Conservation (phyloP, 1,284 basidiomycete species). For the Baeospora myosura region DNA sequence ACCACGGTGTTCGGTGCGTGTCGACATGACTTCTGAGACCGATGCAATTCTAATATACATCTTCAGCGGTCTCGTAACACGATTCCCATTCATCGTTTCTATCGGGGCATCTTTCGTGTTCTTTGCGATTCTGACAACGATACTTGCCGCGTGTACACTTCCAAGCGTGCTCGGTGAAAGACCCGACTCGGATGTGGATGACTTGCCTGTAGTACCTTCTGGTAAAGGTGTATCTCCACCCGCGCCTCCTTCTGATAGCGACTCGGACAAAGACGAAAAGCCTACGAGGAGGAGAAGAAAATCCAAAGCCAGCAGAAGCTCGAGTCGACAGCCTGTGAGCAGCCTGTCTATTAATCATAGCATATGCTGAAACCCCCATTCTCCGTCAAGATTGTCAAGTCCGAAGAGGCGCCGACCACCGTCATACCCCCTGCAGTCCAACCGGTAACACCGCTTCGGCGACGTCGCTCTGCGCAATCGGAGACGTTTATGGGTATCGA, state of each 20-base stretch:
- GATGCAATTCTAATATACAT: too few species aligned
- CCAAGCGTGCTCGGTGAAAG: conserved; percentile 31
- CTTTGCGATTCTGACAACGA: conserved; percentile 40
- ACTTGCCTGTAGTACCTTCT: too few species aligned
- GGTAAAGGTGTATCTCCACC: too few species aligned
- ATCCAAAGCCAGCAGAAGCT: conserved; percentile 21
- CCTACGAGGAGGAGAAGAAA: conserved; percentile 14
- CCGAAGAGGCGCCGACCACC: not conserved
- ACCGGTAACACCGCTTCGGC: too few species aligned
- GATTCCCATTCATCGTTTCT: conserved; percentile 53
- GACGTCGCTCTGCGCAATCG: too few species aligned
- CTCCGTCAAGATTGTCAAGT: not conserved
- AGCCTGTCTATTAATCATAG: not conserved
- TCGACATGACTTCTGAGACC: conserved; percentile 5
- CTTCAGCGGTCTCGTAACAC: conserved; percentile 57
- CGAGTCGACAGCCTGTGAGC: conserved; percentile 19
- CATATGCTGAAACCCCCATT: conserved; percentile 5
- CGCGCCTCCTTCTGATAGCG: too few species aligned
- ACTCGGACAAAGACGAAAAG: not conserved
- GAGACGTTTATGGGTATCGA: too few species aligned
- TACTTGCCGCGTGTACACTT: conserved; percentile 46
- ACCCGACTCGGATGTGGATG: too few species aligned
- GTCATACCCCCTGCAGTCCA: too few species aligned
- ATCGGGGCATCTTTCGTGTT: conserved; percentile 41
- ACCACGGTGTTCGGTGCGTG: conserved; percentile 58